Evolutionary conservation across 2,329 filamentous ascomycete genomes (phyloP), one percentile per base, ranked within the genome.

Genomic region (Hypoxylon sp.): DNA sequence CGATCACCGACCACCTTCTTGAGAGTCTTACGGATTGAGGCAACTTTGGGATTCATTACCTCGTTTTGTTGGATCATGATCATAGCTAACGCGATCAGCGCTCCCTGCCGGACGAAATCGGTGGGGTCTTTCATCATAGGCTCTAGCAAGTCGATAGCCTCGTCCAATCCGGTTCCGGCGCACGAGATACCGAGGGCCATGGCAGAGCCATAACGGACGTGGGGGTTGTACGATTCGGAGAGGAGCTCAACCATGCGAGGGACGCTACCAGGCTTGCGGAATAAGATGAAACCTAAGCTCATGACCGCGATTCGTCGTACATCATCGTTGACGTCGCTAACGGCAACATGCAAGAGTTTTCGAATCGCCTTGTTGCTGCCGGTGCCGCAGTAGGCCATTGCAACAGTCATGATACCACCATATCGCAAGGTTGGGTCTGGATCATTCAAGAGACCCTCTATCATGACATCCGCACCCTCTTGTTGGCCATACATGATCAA

Each of bases 1-100:
- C 96, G 91, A 80, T 99, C 96, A 42, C 92, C 90, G 25, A 98
- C 90, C 64, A 98, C 94, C 86, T 97, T 98, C 84, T 94, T 92
- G 69, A 99, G 89, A 2, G 93, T 95, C 85, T 98, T 98, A 75
- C 96, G 91, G 73, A 98, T 95, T 1, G 91, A 88, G 22, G 90
- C 89, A 53, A 98, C 95, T 85, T 98, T 98, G 75, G 96, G 95
- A 82, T 98, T 99, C 93, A 98, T 97, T 30, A 92, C 91, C 82
- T 99, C 96, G 77, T 98, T 99, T 80, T 98, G 96, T 83, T 99
- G 96, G n/a, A 98, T 93, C 87, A 99, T 91, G 76, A 99, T 97
- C 96, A 99, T 99, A 67, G 96, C 90, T 64, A 98, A 86, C 2
- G 96, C 90, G 75, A 99, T 98, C 71, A 98, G 85, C 44, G 96